These are phyloP conservation scores for Echeveria elegans DNA, from an alignment of 164 flowering plant species.

Conservation along the genomic window DNA sequence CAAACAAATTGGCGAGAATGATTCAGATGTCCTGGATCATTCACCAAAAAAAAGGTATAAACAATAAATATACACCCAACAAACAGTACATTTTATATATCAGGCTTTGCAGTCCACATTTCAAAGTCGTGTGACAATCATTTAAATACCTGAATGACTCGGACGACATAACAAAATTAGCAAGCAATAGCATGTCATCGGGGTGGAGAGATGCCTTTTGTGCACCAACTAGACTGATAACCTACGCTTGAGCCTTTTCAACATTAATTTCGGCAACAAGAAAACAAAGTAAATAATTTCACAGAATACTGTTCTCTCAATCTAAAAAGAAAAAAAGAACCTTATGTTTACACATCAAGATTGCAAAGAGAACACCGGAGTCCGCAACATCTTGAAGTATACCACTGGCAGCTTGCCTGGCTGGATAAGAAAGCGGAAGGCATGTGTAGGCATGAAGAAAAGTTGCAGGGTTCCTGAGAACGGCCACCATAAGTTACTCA, in stretches of 20 bases:
- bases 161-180: constrained; percentile 86
- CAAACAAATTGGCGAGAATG: constrained; percentile 97
- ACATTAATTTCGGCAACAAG: constrained; percentile 10
- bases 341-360: constrained; percentile 95
- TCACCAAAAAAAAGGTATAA: no score
- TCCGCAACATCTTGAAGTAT: constrained; percentile 95
- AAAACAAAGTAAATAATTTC: not conserved
- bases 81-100: not conserved
- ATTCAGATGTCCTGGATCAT: constrained; percentile 92
- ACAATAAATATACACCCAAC: not conserved
- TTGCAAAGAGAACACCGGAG: constrained; percentile 93
- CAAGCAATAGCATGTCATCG: constrained; percentile 91
- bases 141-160: constrained; percentile 82
- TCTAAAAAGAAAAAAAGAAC: constrained; percentile 22
- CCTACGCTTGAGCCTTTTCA: constrained; percentile 44
- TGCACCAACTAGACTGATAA: constrained; percentile 93
- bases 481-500: not conserved
- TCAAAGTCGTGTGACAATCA: not conserved
- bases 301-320: not conserved
- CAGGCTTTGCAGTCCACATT: not conserved
- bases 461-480: constrained; percentile 65
- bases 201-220: constrained; percentile 98
- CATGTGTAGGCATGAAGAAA: constrained; percentile 84
- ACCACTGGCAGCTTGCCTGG: constrained; percentile 96
- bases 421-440: constrained; percentile 67